Percentiles rank a stretch among this genome's conserved stretches.
phyloP scores from a whole-genome alignment of 2,329 filamentous ascomycete genomes.

The Coniella lustricola region DNA sequence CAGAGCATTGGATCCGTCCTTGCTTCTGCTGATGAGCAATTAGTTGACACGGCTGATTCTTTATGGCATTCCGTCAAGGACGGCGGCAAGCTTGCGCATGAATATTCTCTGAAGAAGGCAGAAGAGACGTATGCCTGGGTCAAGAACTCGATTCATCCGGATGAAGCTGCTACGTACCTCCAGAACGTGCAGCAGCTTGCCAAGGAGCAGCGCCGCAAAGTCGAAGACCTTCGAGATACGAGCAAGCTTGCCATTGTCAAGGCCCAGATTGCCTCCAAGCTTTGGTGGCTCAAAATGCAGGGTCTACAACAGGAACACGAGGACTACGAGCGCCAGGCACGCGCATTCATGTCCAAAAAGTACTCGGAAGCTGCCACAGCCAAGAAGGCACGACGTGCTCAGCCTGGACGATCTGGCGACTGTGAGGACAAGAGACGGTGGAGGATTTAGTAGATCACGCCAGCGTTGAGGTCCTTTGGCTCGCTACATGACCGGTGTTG shows the following conservation, averaged over 20 bases:
- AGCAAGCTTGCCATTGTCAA: conserved; percentile 40
- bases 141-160: conserved; percentile 20
- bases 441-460: conserved; percentile 11
- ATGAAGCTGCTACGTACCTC: conserved; percentile 20
- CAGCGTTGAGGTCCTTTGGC: not conserved
- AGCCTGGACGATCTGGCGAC: conserved; percentile 5
- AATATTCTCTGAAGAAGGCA: conserved; percentile 17
- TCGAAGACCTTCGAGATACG: conserved; percentile 33
- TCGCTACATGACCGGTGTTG: not conserved
- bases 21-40: conserved; percentile 25
- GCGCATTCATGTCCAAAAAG: conserved; percentile 32
- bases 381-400: conserved; percentile 20
- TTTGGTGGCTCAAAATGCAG: conserved; percentile 49
- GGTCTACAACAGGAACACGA: conserved; percentile 38
- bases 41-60: conserved; percentile 24
- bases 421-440: conserved; percentile 7
- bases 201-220: conserved; percentile 17
- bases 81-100: conserved; percentile 19
- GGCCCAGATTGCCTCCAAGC: conserved; percentile 49
- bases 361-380: conserved; percentile 25
- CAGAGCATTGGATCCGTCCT: conserved; percentile 26
- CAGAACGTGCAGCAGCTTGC: conserved; percentile 28
- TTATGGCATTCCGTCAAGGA: conserved; percentile 25
- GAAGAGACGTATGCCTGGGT: conserved; percentile 21
- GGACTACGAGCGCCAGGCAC: conserved; percentile 42